phyloP scores from a whole-genome alignment of 176 grass and related monocot species.

The Avena insularis region DNA sequence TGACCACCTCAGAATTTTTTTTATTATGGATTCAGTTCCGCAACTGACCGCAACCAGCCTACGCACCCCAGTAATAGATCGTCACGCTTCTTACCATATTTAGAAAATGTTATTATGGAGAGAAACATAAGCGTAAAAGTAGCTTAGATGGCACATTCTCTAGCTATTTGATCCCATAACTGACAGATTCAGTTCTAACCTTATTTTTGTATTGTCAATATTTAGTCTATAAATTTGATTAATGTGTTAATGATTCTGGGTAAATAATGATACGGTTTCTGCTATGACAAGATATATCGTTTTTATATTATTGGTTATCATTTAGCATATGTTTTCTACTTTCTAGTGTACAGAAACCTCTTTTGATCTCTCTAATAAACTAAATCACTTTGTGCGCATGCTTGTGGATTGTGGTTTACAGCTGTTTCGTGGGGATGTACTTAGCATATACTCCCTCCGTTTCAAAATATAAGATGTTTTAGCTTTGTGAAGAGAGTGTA shows the following conservation, averaged over 20 bases:
- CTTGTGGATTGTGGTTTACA: constrained; percentile 29
- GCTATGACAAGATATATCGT: background rate
- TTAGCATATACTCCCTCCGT: background rate
- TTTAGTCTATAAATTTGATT: background rate
- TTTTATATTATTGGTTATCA: constrained; percentile 16
- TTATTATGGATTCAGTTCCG: background rate
- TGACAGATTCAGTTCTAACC: background rate
- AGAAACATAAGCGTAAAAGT: constrained; percentile 12
- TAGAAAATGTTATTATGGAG: background rate
- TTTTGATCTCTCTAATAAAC: constrained; percentile 12
- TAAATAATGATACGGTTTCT: background rate
- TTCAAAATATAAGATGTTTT: too few relatives aligned
- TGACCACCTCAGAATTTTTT: background rate
- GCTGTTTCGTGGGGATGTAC: constrained; percentile 27
- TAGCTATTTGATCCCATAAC: background rate
- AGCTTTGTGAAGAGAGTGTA: too few relatives aligned
- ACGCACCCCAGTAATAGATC: background rate
- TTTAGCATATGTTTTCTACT: background rate
- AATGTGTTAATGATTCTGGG: background rate
- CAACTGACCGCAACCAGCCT: background rate
- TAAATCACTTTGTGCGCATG: constrained; percentile 5
- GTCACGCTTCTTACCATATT: background rate
- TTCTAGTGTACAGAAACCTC: constrained; percentile 24
- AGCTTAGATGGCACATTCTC: background rate
- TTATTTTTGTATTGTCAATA: background rate